Evolutionary conservation across 208 protist species (phyloP), one percentile per base, ranked within the genome.

Genomic region (Leishmania lainsoni): DNA sequence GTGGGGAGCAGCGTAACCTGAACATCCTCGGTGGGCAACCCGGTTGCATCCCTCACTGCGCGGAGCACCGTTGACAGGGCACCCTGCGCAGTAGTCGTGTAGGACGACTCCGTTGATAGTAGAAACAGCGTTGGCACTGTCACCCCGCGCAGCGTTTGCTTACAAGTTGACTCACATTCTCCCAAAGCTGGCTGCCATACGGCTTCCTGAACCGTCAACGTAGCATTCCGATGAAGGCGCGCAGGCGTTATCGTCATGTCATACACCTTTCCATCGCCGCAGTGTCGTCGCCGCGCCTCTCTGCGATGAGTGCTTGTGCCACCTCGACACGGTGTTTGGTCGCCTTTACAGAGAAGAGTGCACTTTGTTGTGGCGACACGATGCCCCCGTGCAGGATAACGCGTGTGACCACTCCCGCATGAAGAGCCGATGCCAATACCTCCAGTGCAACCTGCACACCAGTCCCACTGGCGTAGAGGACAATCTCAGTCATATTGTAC

Each of bases 391-490:
- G 86, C 17, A 97, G 69, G 58, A 96, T 85, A 58, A 96, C 83
- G 16, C 92, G 90, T 0, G 90, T 91, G 45, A 97, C 84, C 45
- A 86, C 63, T 29, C 78, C 17, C 17, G 65, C 75, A 72, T 89
- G 70, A 48, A 74, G 29, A 54, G 83, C 80, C 39, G 81, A 89
- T 2, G 78, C 80, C 59, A 97, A 48, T 16, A 92, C 76, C 72
- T 92, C 81, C 76, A 96, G 87, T 29, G 88, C 89, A 20, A 95
- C 79, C 87, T 97, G 94, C 17, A 92, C 86, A 0, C 92, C 94
- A 9, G 94, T 97, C 78, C 90, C 90, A 51, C 87, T 95, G 32
- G 83, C 91, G 78, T 96, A 94, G 0, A 97, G 75, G 6, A 87
- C 83, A 51, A 95, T 68, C 75, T 95, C 92, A 10, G 81, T 56